Evolutionary conservation across 73 alveolate genomes (phyloP).

Genomic region (Paramecium caudatum): DNA sequence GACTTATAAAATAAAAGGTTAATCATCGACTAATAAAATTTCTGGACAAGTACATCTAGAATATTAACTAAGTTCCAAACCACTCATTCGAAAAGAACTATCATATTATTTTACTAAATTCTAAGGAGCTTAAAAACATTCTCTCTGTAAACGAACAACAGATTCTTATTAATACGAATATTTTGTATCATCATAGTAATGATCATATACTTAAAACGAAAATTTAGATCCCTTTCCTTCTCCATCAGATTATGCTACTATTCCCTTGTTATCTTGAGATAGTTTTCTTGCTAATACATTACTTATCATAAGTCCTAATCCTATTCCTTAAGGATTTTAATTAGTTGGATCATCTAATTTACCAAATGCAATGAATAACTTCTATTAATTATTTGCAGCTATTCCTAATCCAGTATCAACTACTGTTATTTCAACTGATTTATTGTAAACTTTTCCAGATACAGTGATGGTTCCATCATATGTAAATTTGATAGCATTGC

Average conservation of each 20-base stretch:
- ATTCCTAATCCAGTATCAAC: slow-evolving; percentile 77
- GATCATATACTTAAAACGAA: slow-evolving; percentile 46
- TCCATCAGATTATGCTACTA: slow-evolving; percentile 61
- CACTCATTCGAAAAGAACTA: slow-evolving; percentile 66
- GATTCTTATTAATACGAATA: slow-evolving; percentile 27
- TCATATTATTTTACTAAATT: slow-evolving; percentile 34
- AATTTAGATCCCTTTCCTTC: slow-evolving; percentile 72
- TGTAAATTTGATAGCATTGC: slow-evolving; percentile 73
- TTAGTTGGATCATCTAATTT: slow-evolving; percentile 78
- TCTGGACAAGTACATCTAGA: slow-evolving; percentile 63
- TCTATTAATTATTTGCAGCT: slow-evolving; percentile 70
- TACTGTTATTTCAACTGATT: slow-evolving; percentile 46
- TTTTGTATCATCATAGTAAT: background rate
- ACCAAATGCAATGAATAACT: slow-evolving; percentile 82
- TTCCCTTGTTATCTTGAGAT: slow-evolving; percentile 64
- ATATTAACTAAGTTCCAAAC: slow-evolving; percentile 39
- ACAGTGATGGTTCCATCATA: slow-evolving; percentile 50
- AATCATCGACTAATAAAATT: slow-evolving; percentile 38
- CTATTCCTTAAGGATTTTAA: slow-evolving; percentile 83
- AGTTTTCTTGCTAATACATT: slow-evolving; percentile 75
- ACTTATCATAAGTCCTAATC: slow-evolving; percentile 84
- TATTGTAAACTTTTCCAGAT: background rate
- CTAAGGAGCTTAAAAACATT: slow-evolving; percentile 3
- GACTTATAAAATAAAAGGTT: background rate
- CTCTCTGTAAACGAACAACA: slow-evolving; percentile 24